Evolutionary conservation across 192 early-diverging fungal genomes (phyloP).

Genomic region (Entomortierella lignicola): DNA sequence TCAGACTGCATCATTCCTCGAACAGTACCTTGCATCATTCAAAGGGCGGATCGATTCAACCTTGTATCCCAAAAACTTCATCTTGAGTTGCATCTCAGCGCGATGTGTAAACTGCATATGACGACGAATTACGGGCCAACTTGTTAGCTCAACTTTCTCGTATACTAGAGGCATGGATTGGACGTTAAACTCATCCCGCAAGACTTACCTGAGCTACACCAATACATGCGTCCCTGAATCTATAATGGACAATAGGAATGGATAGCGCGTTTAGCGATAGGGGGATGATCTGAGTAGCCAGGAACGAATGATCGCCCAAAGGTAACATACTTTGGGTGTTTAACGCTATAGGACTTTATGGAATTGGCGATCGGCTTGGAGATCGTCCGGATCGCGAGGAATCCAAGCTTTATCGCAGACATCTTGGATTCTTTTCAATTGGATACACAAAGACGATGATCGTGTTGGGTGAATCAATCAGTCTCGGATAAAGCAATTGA

Average conservation of each 20-base stretch:
- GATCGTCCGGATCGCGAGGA: constrained; percentile 71
- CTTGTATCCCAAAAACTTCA: constrained; percentile 83
- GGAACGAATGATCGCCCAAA: no score
- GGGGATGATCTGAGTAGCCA: background rate
- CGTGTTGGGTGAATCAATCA: no score
- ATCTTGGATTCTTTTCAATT: constrained; percentile 24
- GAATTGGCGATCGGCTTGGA: constrained; percentile 69
- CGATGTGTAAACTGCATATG: constrained; percentile 65
- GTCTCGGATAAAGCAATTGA: no score
- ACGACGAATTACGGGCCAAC: background rate
- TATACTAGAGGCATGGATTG: no score
- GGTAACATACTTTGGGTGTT: constrained; percentile 67
- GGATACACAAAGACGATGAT: no score
- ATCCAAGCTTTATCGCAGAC: constrained; percentile 74
- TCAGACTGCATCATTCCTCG: no score
- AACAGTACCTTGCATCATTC: constrained; percentile 73
- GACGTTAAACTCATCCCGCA: background rate
- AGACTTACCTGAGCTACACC: constrained; percentile 73
- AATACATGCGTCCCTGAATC: constrained; percentile 78
- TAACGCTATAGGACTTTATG: constrained; percentile 55
- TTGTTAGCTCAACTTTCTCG: background rate
- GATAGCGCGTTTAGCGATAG: background rate
- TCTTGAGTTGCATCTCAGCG: constrained; percentile 87
- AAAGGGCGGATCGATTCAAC: constrained; percentile 80
- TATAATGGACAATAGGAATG: background rate